Evolutionary conservation across 129 eudicot genomes (phyloP).

Genomic region (Flaveria bidentis): DNA sequence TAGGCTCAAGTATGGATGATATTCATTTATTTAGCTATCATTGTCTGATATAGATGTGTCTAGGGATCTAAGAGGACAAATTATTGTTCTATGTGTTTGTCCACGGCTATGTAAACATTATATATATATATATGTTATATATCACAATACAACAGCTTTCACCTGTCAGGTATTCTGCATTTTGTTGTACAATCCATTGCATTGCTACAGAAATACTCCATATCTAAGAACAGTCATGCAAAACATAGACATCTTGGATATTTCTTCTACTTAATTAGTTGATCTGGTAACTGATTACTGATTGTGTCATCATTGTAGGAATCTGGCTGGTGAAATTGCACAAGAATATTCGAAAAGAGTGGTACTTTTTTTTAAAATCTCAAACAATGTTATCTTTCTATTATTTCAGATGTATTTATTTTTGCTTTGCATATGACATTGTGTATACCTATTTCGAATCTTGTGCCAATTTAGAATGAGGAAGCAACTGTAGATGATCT

Average conservation of each 20-base stretch:
- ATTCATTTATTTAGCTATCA: background rate
- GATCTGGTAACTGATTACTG: background rate
- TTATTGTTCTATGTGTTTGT: background rate
- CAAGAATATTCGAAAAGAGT: conserved; percentile 74
- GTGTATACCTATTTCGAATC: background rate
- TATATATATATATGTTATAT: background rate
- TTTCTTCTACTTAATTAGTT: conserved; percentile 11
- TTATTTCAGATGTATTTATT: background rate
- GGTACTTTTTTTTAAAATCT: conserved; percentile 39
- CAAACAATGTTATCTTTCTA: background rate
- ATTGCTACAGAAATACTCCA: background rate
- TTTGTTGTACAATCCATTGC: conserved; percentile 9
- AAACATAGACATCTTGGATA: background rate
- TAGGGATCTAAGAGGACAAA: conserved; percentile 10
- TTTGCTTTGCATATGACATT: background rate
- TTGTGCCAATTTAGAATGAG: conserved; percentile 56
- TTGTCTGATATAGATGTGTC: background rate
- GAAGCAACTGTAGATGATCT: conserved; percentile 68
- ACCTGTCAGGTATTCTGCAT: background rate
- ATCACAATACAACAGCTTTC: background rate
- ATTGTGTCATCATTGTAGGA: conserved; percentile 47
- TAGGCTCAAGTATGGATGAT: background rate
- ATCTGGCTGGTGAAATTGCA: conserved; percentile 89
- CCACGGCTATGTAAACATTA: background rate
- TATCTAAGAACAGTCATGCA: background rate